Conservation (phyloP, 2,329 filamentous ascomycete genomes). For the Botrytis fragariae region DNA sequence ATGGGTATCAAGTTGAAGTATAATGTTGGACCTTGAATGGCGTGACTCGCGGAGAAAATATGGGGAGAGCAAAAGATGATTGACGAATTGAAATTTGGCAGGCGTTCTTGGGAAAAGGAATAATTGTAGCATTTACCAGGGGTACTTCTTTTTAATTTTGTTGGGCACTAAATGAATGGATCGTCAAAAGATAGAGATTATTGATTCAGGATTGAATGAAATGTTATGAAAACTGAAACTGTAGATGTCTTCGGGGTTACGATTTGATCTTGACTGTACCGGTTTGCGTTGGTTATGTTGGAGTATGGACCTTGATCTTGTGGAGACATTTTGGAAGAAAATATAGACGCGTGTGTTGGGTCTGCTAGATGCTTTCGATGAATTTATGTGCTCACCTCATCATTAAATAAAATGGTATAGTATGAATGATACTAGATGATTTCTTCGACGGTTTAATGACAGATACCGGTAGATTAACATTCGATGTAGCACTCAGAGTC, state of each 20-base stretch:
- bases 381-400: not conserved
- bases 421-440: not conserved
- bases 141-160: constrained; percentile 15
- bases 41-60: not conserved
- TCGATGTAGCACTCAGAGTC: not conserved
- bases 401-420: not conserved
- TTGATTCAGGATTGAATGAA: not conserved
- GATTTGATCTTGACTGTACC: not conserved
- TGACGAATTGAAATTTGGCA: constrained; percentile 12
- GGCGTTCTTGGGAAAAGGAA: constrained; percentile 23
- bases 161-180: not conserved
- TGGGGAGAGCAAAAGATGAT: not conserved
- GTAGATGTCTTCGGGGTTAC: not conserved
- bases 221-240: not conserved
- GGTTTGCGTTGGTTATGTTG: not conserved
- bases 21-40: constrained; percentile 54
- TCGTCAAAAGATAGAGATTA: not conserved
- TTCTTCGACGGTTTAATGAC: not conserved
- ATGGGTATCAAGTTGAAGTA: constrained; percentile 98
- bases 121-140: constrained; percentile 27
- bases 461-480: not conserved
- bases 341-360: not conserved
- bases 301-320: not conserved
- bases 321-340: not conserved
- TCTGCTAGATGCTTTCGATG: not conserved